A percentile compares a stretch with the other conserved stretches of the same genome.
phyloP scores from a whole-genome alignment of 768 basidiomycete genomes.

The Clathrus columnatus region DNA sequence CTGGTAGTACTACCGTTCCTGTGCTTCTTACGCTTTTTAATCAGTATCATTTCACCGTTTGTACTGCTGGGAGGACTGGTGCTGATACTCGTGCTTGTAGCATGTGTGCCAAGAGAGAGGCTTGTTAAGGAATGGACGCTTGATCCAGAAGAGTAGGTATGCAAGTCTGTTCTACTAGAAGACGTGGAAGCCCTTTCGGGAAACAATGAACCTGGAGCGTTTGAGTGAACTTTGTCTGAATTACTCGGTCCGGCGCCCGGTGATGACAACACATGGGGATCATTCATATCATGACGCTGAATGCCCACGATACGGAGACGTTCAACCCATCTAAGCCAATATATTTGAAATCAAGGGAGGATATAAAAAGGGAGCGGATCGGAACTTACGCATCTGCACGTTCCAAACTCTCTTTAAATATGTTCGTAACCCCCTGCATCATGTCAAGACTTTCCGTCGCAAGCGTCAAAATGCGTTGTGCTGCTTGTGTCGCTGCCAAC shows the following conservation, averaged over 20 bases:
- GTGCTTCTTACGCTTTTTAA: not conserved
- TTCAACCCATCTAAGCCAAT: conserved; percentile 62
- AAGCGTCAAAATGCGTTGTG: conserved; percentile 72
- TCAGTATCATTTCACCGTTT: too few species aligned
- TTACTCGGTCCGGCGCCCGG: conserved; percentile 2
- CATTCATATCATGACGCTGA: conserved; percentile 36
- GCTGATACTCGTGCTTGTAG: not conserved
- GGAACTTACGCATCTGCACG: conserved; percentile 69
- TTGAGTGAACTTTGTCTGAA: not conserved
- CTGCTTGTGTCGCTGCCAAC: conserved; percentile 59
- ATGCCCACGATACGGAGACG: conserved; percentile 70
- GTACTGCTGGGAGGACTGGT: too few species aligned
- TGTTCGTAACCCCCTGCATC: conserved; percentile 81
- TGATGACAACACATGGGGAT: not conserved
- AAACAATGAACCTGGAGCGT: not conserved
- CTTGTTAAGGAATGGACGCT: conserved; percentile 5
- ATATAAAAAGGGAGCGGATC: conserved; percentile 1
- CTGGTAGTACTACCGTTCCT: not conserved
- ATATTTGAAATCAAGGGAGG: conserved; percentile 10
- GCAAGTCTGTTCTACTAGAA: not conserved
- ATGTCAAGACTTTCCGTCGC: conserved; percentile 91
- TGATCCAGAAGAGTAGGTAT: not conserved
- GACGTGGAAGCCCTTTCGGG: not conserved
- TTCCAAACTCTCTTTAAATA: conserved; percentile 82
- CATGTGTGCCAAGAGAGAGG: not conserved